Evolutionary conservation across 805 yeast genomes (phyloP), one percentile per base, ranked within the genome.

Genomic region (Cyberlindnera samutprakarnensis): DNA sequence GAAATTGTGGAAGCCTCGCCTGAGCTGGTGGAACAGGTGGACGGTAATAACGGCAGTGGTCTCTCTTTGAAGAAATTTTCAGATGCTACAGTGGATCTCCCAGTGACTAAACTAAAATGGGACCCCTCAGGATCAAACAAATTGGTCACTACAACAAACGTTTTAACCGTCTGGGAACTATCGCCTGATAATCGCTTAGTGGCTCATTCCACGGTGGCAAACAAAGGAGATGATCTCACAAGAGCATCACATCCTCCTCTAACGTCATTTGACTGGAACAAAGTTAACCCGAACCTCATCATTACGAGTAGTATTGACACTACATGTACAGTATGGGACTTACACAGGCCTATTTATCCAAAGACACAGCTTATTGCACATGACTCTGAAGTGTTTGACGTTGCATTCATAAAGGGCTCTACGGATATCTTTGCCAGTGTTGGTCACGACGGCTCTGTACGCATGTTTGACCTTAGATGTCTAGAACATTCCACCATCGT

Each of bases 261-360:
- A 32, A 88, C 97, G 0, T 78, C 94, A 2, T 85, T 92, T 47
- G 96, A 92, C 58, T 92, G 98, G 96, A 86, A 83, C 60, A 59
- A 66, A 23, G 63, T 67, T 2, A 88, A 84, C 46, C 72, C 84
- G 3, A 72, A 73, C 30, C 56, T 76, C 24, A 70, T 87, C 14
- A 80, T 92, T 23, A 85, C 96, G 2, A 74, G 90, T 40, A 78
- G 92, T 14, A 84, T 90, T 9, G 98, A 92, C 58, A 92, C 98
- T 1, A 92, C 98, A 1, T 92, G 98, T 59, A 88, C 97, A 1
- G 76, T 87, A 4, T 92, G 98, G 97, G 97, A 92, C 57, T 56
- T 87, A 20, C 57, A 65, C 16, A 71, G 78, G 15, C 59, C 64
- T 27, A 77, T 72, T 3, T 62, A 67, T 4, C 95, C 94, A 12